Percentiles rank a stretch among this genome's conserved stretches.
These are phyloP conservation scores for Talaromyces verruculosus DNA, from an alignment of 2,329 filamentous ascomycete species.

Conservation along the genomic window DNA sequence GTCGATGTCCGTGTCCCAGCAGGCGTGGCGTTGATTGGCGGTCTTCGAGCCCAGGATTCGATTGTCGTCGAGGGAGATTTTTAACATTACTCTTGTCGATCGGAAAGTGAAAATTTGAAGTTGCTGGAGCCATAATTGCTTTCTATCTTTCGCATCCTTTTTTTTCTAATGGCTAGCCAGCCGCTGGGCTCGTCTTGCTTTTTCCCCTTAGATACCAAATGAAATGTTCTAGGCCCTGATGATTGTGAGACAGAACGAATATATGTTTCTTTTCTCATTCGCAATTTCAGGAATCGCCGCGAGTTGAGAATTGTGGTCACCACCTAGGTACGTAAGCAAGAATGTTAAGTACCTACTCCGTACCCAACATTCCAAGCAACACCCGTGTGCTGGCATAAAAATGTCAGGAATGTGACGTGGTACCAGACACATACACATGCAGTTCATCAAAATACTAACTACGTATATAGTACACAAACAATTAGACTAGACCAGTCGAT, in stretches of 20 bases:
- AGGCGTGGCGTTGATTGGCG: constrained; percentile 61
- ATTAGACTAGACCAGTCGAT: background rate
- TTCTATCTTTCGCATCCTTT: background rate
- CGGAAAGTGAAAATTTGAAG: background rate
- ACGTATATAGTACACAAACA: background rate
- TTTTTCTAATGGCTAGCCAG: background rate
- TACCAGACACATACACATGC: background rate
- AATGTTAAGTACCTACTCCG: background rate
- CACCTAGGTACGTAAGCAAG: background rate
- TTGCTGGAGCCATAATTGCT: background rate
- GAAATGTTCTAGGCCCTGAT: background rate
- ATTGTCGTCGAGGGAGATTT: constrained; percentile 42
- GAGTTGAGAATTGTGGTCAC: background rate
- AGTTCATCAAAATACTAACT: background rate
- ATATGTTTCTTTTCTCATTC: background rate
- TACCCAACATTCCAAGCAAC: background rate
- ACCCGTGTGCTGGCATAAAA: background rate
- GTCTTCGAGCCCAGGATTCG: constrained; percentile 58
- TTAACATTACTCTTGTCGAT: background rate
- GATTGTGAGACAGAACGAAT: background rate
- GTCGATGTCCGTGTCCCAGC: constrained; percentile 56
- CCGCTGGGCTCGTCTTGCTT: background rate
- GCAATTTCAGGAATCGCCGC: background rate
- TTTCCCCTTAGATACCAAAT: background rate
- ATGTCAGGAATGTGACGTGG: background rate